Evolutionary conservation across 352 stramenopile genomes (phyloP), one percentile per base, ranked within the genome.

Genomic region (Lagenidium sp.): DNA sequence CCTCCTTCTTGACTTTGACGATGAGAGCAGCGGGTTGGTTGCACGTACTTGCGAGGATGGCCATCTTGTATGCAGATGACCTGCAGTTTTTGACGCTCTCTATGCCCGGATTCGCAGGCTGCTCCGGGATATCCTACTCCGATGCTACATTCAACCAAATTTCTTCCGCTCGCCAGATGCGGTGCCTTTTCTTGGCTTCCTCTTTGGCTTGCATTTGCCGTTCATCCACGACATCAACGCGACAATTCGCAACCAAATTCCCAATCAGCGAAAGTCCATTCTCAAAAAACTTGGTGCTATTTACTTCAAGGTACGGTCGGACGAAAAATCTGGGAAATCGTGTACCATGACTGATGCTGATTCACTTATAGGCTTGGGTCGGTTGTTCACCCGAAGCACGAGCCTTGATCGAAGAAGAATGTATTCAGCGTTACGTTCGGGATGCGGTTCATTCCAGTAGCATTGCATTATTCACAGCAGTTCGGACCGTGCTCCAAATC

Each of bases 151-250:
- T 22, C 76, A 90, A 53, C 79, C 85, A 2, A 68, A 79, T 21
- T 82, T 94, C 32, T 92, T 96, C 41, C 65, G 70, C 6, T 91
- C 79, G 0, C 73, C 80, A 0, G 82, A 95, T 45, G 85, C 82
- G 4, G 65, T 87, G 12, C 49, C 76, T 4, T 90, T 96, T 40
- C 54, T 96, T 34, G 82, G 77, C 32, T 94, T 87, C 30, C 46
- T 95, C 16, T 95, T 96, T 49, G 77, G 81, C 6, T 60, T 96
- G 6, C 79, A 96, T 52, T 56, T 85, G 45, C 68, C 74, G 8
- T 93, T 95, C 50, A 70, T 91, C 21, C 46, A 62, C 21, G 80
- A 93, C 44, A 93, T 96, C 40, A 89, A 95, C 47, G 71, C 82
- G 28, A 94, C 82, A 5, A 91, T 96, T 30, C 68, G 76, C 16